Base-by-base conservation (phyloP, 176 grass and related monocot species). In the Guadua angustifolia region DNA sequence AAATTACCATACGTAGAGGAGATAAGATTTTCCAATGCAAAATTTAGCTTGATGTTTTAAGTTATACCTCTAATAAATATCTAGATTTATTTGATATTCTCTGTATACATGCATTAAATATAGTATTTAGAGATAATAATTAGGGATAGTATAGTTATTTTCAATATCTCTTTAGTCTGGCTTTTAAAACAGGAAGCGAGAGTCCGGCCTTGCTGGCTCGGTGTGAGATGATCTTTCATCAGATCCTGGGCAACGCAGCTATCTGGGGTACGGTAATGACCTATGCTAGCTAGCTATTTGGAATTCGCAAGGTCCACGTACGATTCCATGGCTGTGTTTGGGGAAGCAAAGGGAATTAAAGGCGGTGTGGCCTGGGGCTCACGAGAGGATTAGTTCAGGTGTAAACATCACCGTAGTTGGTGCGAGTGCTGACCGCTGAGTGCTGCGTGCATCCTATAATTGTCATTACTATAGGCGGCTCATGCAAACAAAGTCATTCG, bases 331-430 rank as follows among this genome's bases (percentile, higher is more conserved):
- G 53, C 2, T 26, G 33, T 33, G 21, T 5, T n/a, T 1, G 24
- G 60, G 60, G 7, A 73, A 25, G 43, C n/a, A 3, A 29, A 29
- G 19, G 73, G 63, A 56, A 65, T 33, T 8, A 4, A 29, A 71
- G 61, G 40, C 38, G 36, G 5, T 2, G 71, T 29, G n/a, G 6
- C 11, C 56, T 4, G 1, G 63, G 12, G 14, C 16, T 12, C 22
- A 15, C 45, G 44, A 35, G 26, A 42, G 79, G 65, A 29, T 75
- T 59, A 59, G 82, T 69, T 85, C 70, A 35, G 42, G 62, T 3
- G 82, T 85, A 45, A 45, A 33, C 87, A 13, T 84, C 75, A 42
- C 74, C 26, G 10, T 9, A 46, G 86, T 46, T 60, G 75, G 36
- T 58, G 80, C 86, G 26, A 72, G 46, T 56, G 39, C 56, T 29